Conservation (phyloP, 2,329 filamentous ascomycete genomes). For the Trichoderma lentiforme region DNA sequence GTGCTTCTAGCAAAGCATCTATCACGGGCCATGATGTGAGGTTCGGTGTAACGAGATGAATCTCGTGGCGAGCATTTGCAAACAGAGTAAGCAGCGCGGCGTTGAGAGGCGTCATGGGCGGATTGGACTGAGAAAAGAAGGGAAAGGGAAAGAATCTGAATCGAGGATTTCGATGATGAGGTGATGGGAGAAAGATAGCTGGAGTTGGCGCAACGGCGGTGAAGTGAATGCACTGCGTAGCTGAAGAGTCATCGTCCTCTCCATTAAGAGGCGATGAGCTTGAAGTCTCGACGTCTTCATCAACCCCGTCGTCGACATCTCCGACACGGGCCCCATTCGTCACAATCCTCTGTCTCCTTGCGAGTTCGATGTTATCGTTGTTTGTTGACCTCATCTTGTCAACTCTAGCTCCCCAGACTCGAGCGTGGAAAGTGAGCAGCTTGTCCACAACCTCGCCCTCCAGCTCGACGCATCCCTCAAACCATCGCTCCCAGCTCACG, state of each 20-base stretch:
- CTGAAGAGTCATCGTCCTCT: slow-evolving; percentile 23
- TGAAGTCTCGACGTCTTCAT: slow-evolving; percentile 13
- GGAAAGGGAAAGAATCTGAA: slow-evolving; percentile 59
- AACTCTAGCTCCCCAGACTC: slow-evolving; percentile 58
- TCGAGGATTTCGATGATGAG: slow-evolving; percentile 66
- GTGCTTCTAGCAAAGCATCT: slow-evolving; percentile 55
- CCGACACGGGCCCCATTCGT: not conserved
- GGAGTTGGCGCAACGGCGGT: slow-evolving; percentile 33
- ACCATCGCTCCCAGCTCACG: slow-evolving; percentile 84
- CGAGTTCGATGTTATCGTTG: not conserved
- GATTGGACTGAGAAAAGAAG: slow-evolving; percentile 46
- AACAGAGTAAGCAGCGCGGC: slow-evolving; percentile 60
- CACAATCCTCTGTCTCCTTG: not conserved
- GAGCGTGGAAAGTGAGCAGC: slow-evolving; percentile 64
- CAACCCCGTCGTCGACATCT: not conserved
- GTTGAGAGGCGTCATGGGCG: slow-evolving; percentile 67
- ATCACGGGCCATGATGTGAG: slow-evolving; percentile 66
- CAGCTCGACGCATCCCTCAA: slow-evolving; percentile 71
- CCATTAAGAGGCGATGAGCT: slow-evolving; percentile 18
- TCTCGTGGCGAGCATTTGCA: slow-evolving; percentile 51
- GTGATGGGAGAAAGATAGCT: slow-evolving; percentile 69
- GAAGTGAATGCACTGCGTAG: slow-evolving; percentile 31
- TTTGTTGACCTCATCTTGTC: not conserved
- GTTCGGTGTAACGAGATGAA: slow-evolving; percentile 76
- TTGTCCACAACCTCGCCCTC: slow-evolving; percentile 57